A percentile compares a stretch with the other conserved stretches of the same genome.
Evolutionary conservation across 306 rosid genomes (phyloP).

Genomic region (Luffa acutangula): DNA sequence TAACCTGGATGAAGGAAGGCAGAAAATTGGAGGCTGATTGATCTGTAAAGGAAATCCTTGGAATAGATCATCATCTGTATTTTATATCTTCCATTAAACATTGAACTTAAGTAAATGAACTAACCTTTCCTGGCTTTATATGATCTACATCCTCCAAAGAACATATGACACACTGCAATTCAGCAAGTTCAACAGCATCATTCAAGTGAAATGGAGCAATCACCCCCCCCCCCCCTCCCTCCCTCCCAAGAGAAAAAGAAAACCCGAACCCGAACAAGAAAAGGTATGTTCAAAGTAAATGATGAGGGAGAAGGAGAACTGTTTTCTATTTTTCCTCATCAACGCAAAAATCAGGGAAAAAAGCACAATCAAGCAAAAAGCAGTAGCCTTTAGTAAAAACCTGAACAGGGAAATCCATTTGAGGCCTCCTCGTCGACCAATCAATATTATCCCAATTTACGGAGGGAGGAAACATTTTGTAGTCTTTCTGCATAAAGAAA

Average conservation of each 20-base stretch:
- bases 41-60: background rate
- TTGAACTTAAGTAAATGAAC: slow-evolving; percentile 14
- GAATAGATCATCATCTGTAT: background rate
- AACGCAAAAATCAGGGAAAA: background rate
- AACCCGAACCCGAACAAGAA: too few species aligned
- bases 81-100: background rate
- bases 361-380: background rate
- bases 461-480: slow-evolving; percentile 91
- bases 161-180: slow-evolving; percentile 77
- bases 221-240: too few species aligned
- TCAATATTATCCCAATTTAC: slow-evolving; percentile 87
- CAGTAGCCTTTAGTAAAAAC: slow-evolving; percentile 23
- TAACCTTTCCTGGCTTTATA: slow-evolving; percentile 83
- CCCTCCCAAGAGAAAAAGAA: too few species aligned
- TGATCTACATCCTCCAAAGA: slow-evolving; percentile 73
- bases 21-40: background rate
- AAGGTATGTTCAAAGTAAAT: background rate
- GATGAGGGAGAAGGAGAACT: background rate
- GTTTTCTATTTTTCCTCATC: background rate
- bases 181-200: slow-evolving; percentile 11
- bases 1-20: background rate
- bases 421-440: slow-evolving; percentile 83
- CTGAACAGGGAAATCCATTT: slow-evolving; percentile 99
- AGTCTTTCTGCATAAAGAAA: slow-evolving; percentile 97
- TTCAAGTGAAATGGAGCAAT: background rate